Base-by-base conservation (phyloP, 148 eudicot species). In the Chenopodium formosanum region DNA sequence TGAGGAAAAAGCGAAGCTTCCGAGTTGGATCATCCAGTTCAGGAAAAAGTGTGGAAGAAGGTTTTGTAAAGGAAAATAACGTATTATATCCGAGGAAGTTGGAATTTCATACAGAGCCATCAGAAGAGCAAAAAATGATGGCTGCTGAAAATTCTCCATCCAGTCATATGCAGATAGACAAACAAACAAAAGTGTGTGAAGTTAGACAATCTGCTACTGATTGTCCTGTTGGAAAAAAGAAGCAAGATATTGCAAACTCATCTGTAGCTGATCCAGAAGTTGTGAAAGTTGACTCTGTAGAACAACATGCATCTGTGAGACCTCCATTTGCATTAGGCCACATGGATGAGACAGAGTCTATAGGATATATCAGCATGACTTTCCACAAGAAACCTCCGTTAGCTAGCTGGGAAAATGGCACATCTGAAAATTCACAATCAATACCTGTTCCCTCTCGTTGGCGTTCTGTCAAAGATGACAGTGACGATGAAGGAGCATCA, bases 1-100 rank as follows among this genome's bases (percentile, higher is more conserved):
- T 97, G 98, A 93, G 97, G 86, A 90, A 86, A 88, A 97, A 91
- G 74, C 90, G 93, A 44, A 80, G 87, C 79, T 73, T 84, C 47
- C 84, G 77, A 74, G 74, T 60, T 65, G 93, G 87, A 78, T 74
- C 83, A 32, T 80, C 84, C 80, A 89, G 83, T 72, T 52, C 25
- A 73, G 82, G 80, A 27, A 81, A 78, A 84, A 70, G 66, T 64
- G 79, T 78, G 29, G 77, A 40, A 69, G 80, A 87, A 82, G 82
- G 37, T 77, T 70, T 77, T 52, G 67, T 23, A n/a, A n/a, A 78
- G 23, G 87, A 83, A 75, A 66, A 52, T 56, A 76, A 60, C 56
- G 37, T 13, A 52, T 17, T 62, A 58, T 50, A 68, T 63, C 79
- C 79, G 76, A 81, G 71, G 63, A 88, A 81, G 73, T 78, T 87